Evolutionary conservation across 2,329 filamentous ascomycete genomes (phyloP), one percentile per base, ranked within the genome.

Genomic region (Mollisiaceae sp.): DNA sequence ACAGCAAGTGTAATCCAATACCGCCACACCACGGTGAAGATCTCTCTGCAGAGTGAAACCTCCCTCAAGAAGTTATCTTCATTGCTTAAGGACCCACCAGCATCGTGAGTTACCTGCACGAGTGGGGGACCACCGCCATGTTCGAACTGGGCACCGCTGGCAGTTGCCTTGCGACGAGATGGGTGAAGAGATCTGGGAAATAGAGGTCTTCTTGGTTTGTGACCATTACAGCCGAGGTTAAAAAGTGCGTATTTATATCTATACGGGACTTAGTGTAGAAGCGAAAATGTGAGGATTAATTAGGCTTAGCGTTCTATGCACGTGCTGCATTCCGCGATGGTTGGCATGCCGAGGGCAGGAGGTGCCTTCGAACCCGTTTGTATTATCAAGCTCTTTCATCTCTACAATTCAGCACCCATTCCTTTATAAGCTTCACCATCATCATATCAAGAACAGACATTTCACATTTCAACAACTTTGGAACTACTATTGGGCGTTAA

Each of bases 31-130:
- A 88, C 85, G 87, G 87, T 86, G 86, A 85, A 86, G 83, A 87
- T 82, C 78, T 78, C 87, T 89, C 85, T 90, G 87, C 87, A 88
- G 86, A 88, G 87, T 90, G 85, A 89, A 79, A 65, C 87, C 87
- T 89, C 87, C 84, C 88, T 90, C 82, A 87, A 89, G 87, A 74
- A 68, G 77, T 90, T 75, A 81, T 86, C 85, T 86, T 85, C 87
- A 88, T 85, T 86, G 85, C 87, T 88, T 85, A 89, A 79, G 86
- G 82, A 79, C 79, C 77, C 81, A 76, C 79, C 78, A 87, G 82
- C 81, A 83, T 89, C 88, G 85, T 83, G 82, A 84, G 88, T 83
- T 90, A 78, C 88, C 88, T 83, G 75, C 82, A 82, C 83, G 87
- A 89, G 86, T 89, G 85, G 82, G 79, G 77, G 78, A 65, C 82